Evolutionary conservation across 1,284 basidiomycete genomes (phyloP), one percentile per base, ranked within the genome.

Genomic region (Polyporus tsugae): DNA sequence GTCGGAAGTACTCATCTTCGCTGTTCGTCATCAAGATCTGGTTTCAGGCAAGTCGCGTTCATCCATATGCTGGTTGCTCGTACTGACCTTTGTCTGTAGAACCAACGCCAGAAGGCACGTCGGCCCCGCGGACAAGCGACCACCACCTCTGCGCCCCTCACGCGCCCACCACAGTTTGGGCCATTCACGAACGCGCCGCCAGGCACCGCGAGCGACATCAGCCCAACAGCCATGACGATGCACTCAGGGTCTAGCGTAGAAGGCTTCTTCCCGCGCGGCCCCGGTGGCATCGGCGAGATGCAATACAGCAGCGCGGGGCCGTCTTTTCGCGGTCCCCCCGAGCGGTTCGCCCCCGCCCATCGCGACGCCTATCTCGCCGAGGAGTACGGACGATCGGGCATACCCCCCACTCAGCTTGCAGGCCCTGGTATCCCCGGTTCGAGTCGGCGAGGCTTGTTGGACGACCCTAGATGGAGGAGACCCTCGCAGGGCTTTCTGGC

Each of bases 91-190:
- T 39, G 76, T 36, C 72, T 53, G 33, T 74, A 93, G 92, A 93
- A 93, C 77, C 91, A 93, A 76, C 87, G 91, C 69, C 92, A 94
- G 82, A 94, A 94, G 77, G 91, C 92, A 13, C 85, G 91, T 74
- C 89, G 90, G 62, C 92, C 91, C 53, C 87, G 87, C 62, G 79
- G 78, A 60, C 80, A 80, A 66, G 78, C 75, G 68, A 61, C 67
- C 19, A 68, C 71, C n/a, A 72, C 71, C 5, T 74, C 78, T 53
- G 79, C 82, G 10, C 84, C 87, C 59, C 78, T 85, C 66, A 81
- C 82, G 69, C 86, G 84, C 65, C 86, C 85, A 13, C 86, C 86
- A 17, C 89, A 89, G 73, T 90, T 88, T 75, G 87, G 87, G 35
- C 83, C 88, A 17, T 91, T 89, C 72, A 82, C 86, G 53, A 86